Evolutionary conservation across 306 rosid genomes (phyloP).

Genomic region (Morella rubra): DNA sequence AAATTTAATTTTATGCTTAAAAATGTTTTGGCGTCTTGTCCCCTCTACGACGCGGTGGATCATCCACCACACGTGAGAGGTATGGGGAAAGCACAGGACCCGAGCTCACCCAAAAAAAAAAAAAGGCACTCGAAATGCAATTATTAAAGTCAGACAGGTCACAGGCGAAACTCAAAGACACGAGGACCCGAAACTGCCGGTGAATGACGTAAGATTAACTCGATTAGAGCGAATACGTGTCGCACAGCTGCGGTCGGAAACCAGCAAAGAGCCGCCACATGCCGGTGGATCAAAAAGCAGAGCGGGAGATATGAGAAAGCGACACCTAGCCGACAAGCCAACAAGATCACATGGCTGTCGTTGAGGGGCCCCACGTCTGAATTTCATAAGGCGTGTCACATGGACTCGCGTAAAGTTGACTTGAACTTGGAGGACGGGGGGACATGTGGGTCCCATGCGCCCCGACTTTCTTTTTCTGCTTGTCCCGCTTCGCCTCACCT

Average conservation of each 20-base stretch:
- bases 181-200: not conserved
- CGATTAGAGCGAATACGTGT: not conserved
- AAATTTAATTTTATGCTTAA: too few relatives aligned
- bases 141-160: not conserved
- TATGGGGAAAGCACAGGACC: too few relatives aligned
- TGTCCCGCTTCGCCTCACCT: too few relatives aligned
- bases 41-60: not conserved
- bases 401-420: constrained; percentile 37
- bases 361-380: constrained; percentile 25
- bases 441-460: constrained; percentile 36
- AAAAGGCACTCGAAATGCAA: too few relatives aligned
- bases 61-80: not conserved
- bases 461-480: not conserved
- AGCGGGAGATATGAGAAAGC: too few relatives aligned
- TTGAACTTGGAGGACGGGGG: constrained; percentile 9
- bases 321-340: constrained; percentile 32
- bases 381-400: constrained; percentile 19
- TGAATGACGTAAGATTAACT: not conserved
- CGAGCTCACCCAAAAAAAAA: too few relatives aligned
- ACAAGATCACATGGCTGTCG: constrained; percentile 46
- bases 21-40: too few relatives aligned
- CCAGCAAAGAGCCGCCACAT: constrained; percentile 6
- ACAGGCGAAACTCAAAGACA: not conserved
- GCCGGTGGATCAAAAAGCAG: not conserved
- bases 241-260: not conserved